phyloP scores from a whole-genome alignment of 306 rosid genomes.

The Malus asiatica region DNA sequence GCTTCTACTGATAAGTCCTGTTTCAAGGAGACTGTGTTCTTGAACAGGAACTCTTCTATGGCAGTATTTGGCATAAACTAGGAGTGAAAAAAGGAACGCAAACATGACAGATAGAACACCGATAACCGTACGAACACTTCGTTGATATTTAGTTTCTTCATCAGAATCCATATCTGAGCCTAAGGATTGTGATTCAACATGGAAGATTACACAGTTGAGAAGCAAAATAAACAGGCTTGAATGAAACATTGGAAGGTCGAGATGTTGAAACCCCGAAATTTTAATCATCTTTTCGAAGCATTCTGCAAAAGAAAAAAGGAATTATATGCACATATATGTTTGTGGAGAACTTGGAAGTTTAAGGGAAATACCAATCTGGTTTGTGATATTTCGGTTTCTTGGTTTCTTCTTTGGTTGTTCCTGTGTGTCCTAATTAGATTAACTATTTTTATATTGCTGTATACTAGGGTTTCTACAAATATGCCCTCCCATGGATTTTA shows the following conservation, averaged over 20 bases:
- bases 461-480: neutral
- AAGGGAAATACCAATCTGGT: conserved; percentile 15
- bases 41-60: conserved; percentile 17
- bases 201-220: conserved; percentile 28
- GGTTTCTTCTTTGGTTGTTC: conserved; percentile 31
- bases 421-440: conserved; percentile 28
- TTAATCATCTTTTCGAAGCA: conserved; percentile 22
- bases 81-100: conserved; percentile 49
- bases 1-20: conserved; percentile 36
- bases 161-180: neutral
- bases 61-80: conserved; percentile 61
- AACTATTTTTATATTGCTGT: conserved; percentile 5
- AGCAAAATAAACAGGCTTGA: conserved; percentile 16
- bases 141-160: conserved; percentile 33
- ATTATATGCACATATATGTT: neutral
- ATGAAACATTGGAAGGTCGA: conserved; percentile 29
- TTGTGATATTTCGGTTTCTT: conserved; percentile 12
- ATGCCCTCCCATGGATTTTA: conserved; percentile 17
- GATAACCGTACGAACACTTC: conserved; percentile 57
- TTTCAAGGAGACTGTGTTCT: conserved; percentile 10
- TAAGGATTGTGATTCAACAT: conserved; percentile 40
- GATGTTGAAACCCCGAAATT: neutral
- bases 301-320: neutral
- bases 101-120: conserved; percentile 54
- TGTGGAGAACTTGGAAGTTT: conserved; percentile 8